Base-by-base conservation (phyloP, 768 basidiomycete species). In the Plicaturopsis crispa region DNA sequence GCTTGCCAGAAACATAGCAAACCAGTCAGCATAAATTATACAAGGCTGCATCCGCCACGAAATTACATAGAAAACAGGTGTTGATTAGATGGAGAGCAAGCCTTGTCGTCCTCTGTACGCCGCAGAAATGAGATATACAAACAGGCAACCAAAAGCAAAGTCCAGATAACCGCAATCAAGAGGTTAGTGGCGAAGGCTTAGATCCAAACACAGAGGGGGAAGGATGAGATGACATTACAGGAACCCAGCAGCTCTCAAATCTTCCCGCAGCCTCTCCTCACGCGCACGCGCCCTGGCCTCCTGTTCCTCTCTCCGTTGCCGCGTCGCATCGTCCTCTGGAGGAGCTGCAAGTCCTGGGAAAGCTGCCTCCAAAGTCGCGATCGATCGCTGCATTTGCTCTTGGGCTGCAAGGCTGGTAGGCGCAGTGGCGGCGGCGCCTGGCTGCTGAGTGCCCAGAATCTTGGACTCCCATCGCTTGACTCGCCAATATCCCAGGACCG, bases 391-490 rank as follows among this genome's bases (percentile, higher is more conserved):
- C 66, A 56, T 31, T 63, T 50, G 36, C 62, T 64, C 24, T 56
- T 56, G 36, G 71, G 41, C 31, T 64, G 55, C 42, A 74, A 68
- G 12, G 54, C 50, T 10, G 53, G 53, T 31, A 44, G 41, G 52
- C 28, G 38, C 42, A 18, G 39, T 42, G 26, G 49, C 28, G 42
- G 52, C 38, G 31, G 52, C 39, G 36, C 55, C 57, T 12, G 64
- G 59, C 31, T 54, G 63, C 44, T 73, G 73, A 5, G 83, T 76
- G 6, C 73, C 67, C 17, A 85, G 64, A 40, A 91, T 81, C 12
- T 81, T 76, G 41, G 73, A 69, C 55, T 91, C 88, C 87, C 87
- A 91, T 34, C 85, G 78, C 55, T 90, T 91, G 41, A 90, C 84
- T 24, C 88, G 78, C 83, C 84, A 89, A 61, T 80, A 96, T 18